These are phyloP conservation scores for Cyberlindnera meyerae DNA, from an alignment of 805 yeast species.

Conservation along the genomic window DNA sequence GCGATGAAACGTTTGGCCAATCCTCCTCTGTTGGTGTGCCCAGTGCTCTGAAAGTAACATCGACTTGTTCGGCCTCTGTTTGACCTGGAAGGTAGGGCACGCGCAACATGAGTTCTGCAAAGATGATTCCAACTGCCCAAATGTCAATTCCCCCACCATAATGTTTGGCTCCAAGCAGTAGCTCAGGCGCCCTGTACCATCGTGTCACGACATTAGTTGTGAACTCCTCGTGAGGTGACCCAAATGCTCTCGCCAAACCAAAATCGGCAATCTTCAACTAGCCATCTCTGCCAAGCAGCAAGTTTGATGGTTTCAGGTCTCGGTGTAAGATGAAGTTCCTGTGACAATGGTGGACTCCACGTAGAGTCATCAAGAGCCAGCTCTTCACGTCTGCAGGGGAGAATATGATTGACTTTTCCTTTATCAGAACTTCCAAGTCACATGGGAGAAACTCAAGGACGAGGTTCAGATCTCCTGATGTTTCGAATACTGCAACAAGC, in stretches of 20 bases:
- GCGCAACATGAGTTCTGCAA: constrained; percentile 93
- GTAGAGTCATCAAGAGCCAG: constrained; percentile 89
- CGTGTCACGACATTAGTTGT: constrained; percentile 95
- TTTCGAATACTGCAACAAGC: constrained; percentile 79
- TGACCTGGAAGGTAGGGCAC: constrained; percentile 93
- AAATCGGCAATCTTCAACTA: constrained; percentile 93
- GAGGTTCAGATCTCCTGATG: constrained; percentile 60
- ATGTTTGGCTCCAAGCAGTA: constrained; percentile 81
- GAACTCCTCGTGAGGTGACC: constrained; percentile 68
- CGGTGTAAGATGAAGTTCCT: constrained; percentile 86
- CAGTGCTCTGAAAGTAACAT: constrained; percentile 88
- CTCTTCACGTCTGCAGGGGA: constrained; percentile 84
- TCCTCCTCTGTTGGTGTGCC: constrained; percentile 92
- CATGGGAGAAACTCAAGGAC: constrained; percentile 92
- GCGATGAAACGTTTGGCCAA: constrained; percentile 85
- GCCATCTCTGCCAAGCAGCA: constrained; percentile 82
- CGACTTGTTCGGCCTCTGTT: constrained; percentile 84
- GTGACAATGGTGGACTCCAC: constrained; percentile 96
- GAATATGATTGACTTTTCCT: constrained; percentile 71
- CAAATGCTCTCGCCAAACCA: constrained; percentile 85
- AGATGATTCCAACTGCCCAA: constrained; percentile 96
- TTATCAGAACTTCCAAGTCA: constrained; percentile 85
- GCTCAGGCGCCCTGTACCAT: constrained; percentile 97
- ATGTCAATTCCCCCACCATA: constrained; percentile 87
- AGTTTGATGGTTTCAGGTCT: constrained; percentile 89